These are phyloP conservation scores for Aspergillus cavernicola DNA, from an alignment of 495 filamentous ascomycete genomes.

Conservation along the genomic window DNA sequence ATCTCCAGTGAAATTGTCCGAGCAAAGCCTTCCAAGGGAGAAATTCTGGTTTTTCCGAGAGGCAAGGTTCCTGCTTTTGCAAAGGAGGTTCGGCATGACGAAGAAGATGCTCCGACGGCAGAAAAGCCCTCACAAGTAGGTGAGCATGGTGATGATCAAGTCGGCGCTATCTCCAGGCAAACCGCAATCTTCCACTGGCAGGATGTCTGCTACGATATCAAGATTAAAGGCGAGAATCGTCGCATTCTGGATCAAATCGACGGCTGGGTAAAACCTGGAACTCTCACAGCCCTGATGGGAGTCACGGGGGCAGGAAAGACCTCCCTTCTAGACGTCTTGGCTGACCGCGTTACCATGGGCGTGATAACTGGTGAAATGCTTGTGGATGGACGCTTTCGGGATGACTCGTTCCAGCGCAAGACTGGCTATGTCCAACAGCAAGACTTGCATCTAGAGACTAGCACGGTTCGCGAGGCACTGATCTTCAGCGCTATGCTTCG, in stretches of 20 bases:
- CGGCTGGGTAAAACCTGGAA: constrained; percentile 90
- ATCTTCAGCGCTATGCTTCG: constrained; percentile 80
- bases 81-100: constrained; percentile 41
- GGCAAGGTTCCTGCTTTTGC: constrained; percentile 64
- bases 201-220: constrained; percentile 82
- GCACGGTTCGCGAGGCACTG: constrained; percentile 79
- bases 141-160: constrained; percentile 12
- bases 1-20: constrained; percentile 69
- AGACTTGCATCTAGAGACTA: constrained; percentile 80
- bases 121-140: constrained; percentile 25
- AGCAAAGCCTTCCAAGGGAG: constrained; percentile 78
- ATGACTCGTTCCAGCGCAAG: constrained; percentile 81
- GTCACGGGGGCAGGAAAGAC: constrained; percentile 61
- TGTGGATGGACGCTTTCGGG: constrained; percentile 71
- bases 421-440: constrained; percentile 94
- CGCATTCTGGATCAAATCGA: constrained; percentile 79
- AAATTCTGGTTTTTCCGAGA: constrained; percentile 81
- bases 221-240: constrained; percentile 73
- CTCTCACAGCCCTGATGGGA: constrained; percentile 82
- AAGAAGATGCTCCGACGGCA: constrained; percentile 32
- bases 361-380: constrained; percentile 83
- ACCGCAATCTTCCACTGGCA: constrained; percentile 83
- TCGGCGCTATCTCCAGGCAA: constrained; percentile 44
- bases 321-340: constrained; percentile 52
- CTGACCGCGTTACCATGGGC: constrained; percentile 79